Percentiles rank a stretch among this genome's conserved stretches.
Evolutionary conservation across 2,329 filamentous ascomycete genomes (phyloP).

Genomic region (Aspergillus piperis): DNA sequence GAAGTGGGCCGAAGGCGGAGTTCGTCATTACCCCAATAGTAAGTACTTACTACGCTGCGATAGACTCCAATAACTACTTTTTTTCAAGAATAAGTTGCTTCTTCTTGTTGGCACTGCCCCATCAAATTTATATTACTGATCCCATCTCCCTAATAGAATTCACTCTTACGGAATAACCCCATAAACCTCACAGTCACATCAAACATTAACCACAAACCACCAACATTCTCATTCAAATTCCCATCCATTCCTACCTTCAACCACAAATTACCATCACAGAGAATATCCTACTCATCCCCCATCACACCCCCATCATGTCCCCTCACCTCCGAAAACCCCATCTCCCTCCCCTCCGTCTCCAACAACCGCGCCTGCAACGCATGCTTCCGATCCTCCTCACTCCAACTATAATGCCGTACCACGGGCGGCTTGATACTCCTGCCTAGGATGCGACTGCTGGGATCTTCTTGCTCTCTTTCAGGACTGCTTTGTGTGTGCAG

Average conservation of each 20-base stretch:
- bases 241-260: not conserved
- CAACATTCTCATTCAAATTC: not conserved
- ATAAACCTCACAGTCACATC: too few relatives aligned
- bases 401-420: slow-evolving; percentile 40
- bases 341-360: slow-evolving; percentile 47
- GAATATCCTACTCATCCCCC: not conserved
- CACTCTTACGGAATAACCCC: too few relatives aligned
- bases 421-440: slow-evolving; percentile 34
- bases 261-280: not conserved
- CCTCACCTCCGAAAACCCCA: slow-evolving; percentile 60
- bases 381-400: slow-evolving; percentile 59
- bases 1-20: slow-evolving; percentile 8
- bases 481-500: too few relatives aligned
- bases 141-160: too few relatives aligned
- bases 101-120: too few relatives aligned
- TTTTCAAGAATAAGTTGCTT: too few relatives aligned
- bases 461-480: not conserved
- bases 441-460: not conserved
- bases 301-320: slow-evolving; percentile 33
- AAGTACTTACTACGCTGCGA: too few relatives aligned
- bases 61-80: too few relatives aligned
- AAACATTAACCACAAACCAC: too few relatives aligned
- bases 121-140: too few relatives aligned
- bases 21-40: not conserved
- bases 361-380: slow-evolving; percentile 48